Conservation (phyloP, 495 filamentous ascomycete genomes). For the Hypoxylon trugodes region DNA sequence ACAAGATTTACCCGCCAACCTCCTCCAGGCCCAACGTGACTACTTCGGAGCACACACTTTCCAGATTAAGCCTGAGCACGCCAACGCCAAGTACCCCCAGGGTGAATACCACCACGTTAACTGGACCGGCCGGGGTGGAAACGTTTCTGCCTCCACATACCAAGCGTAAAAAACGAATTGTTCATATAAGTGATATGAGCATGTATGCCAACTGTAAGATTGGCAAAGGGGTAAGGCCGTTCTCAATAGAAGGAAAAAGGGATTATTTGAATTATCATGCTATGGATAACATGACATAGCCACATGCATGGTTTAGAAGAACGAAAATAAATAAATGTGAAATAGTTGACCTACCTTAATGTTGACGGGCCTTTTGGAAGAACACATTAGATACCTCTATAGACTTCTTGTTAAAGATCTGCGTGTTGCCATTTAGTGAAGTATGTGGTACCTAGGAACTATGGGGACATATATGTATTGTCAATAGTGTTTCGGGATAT, state of each 20-base stretch:
- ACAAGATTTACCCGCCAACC: constrained; percentile 93
- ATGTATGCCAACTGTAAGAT: constrained; percentile 10
- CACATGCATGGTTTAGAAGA: constrained; percentile 22
- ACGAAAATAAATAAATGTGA: constrained; percentile 38
- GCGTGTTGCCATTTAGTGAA: background rate
- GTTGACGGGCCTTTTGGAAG: constrained; percentile 19
- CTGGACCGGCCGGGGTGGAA: constrained; percentile 98
- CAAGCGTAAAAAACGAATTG: constrained; percentile 74
- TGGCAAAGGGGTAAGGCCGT: constrained; percentile 9
- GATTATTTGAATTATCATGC: constrained; percentile 23
- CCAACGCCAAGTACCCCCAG: constrained; percentile 82
- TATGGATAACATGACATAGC: constrained; percentile 24
- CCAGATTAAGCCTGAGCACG: constrained; percentile 91
- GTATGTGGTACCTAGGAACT: background rate
- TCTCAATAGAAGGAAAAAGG: constrained; percentile 30
- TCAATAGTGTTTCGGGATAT: no score
- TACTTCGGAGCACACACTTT: constrained; percentile 99
- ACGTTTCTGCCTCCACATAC: constrained; percentile 97
- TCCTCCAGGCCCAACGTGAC: constrained; percentile 97
- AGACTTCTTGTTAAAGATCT: background rate
- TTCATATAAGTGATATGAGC: constrained; percentile 3
- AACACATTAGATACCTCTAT: background rate
- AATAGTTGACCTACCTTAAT: constrained; percentile 18
- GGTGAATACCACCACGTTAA: constrained; percentile 97
- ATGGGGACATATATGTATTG: no score